Evolutionary conservation across 2,329 filamentous ascomycete genomes (phyloP), one percentile per base, ranked within the genome.

Genomic region (Ophiocordyceps australis): DNA sequence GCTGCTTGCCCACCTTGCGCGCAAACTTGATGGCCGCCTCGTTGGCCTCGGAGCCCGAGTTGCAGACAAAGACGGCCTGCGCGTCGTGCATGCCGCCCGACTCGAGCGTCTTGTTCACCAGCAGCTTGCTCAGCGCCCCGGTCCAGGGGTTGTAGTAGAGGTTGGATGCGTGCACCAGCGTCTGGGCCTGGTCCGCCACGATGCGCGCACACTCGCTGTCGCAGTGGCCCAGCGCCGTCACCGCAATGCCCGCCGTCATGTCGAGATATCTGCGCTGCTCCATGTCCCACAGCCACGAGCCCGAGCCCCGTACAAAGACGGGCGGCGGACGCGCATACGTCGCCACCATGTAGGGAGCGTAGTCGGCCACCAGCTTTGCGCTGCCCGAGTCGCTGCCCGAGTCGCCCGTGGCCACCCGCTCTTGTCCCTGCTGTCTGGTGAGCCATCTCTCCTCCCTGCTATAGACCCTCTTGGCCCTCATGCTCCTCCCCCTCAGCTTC

Each of bases 81-180:
- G 77, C 82, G 42, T 76, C 69, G 38, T 77, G 70, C 77, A 95
- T 93, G 36, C 65, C 78, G 21, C 82, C 82, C 0, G 77, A 74
- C 40, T 75, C 70, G 28, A 66, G 52, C 0, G 89, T 98, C 50
- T 76, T 74, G 40, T 86, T 67, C 18, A 98, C 69, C 14, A 98
- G 65, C 14, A 83, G 60, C 49, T 89, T 74, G 34, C 82, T 93
- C 27, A 98, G 70, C 3, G 76, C 72, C 17, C 86, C 86, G 2
- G 81, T 94, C 80, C 89, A 94, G 3, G 77, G 76, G 54, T 95
- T 98, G 55, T 94, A 79, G 64, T 95, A 98, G 13, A 98, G 68
- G 50, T 98, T 98, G 9, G 83, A 94, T 24, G 80, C 77, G 52
- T 98, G 89, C 29, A 94, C 66, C 25, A 98, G 67, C 7, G 74